Conservation (phyloP, 176 grass and related monocot species). For the Puya raimondii region DNA sequence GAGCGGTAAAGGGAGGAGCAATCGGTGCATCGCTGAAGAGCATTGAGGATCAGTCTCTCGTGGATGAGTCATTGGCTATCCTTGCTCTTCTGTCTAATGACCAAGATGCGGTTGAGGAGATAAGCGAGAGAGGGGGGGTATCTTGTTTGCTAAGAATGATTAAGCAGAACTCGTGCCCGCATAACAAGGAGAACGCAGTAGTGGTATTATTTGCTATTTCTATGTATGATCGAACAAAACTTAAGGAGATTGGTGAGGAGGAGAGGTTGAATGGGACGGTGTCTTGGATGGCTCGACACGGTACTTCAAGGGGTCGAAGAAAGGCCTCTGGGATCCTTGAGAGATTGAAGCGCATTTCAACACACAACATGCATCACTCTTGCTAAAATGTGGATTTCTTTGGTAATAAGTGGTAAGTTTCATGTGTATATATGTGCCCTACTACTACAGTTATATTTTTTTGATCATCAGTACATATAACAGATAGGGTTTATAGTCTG, state of each 20-base stretch:
- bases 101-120: conserved; percentile 57
- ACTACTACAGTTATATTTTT: neutral
- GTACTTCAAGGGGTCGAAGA: conserved; percentile 48
- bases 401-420: conserved; percentile 15
- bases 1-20: conserved; percentile 34
- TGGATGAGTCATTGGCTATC: conserved; percentile 59
- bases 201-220: conserved; percentile 57
- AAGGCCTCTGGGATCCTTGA: conserved; percentile 58
- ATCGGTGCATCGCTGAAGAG: conserved; percentile 46
- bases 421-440: conserved; percentile 34
- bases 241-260: conserved; percentile 46
- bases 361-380: conserved; percentile 45
- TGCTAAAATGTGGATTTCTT: conserved; percentile 32
- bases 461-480: neutral
- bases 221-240: conserved; percentile 40
- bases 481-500: neutral
- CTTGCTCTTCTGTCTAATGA: conserved; percentile 49
- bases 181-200: conserved; percentile 73
- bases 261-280: conserved; percentile 48
- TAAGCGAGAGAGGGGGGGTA: conserved; percentile 29
- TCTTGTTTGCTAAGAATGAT: conserved; percentile 36
- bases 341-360: conserved; percentile 42
- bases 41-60: conserved; percentile 40
- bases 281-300: conserved; percentile 40
- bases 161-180: conserved; percentile 44